Conservation (phyloP, 2,329 filamentous ascomycete species). For the Fusarium metavorans region DNA sequence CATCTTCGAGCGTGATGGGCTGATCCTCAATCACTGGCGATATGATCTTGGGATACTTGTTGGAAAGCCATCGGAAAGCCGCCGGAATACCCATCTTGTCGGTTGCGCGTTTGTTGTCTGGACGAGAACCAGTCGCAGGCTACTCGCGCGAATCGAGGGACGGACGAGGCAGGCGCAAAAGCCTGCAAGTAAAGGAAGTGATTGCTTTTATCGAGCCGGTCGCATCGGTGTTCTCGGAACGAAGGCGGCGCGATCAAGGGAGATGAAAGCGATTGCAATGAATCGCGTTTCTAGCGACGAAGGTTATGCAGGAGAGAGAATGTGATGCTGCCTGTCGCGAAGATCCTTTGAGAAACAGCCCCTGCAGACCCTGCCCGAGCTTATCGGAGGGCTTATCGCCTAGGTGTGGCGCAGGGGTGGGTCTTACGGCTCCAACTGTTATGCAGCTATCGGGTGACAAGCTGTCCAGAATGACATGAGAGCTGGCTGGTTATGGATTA, state of each 20-base stretch:
- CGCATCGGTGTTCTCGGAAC: slow-evolving; percentile 8
- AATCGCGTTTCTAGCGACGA: slow-evolving; percentile 3
- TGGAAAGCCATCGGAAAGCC: slow-evolving; percentile 95
- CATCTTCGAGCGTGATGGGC: slow-evolving; percentile 83
- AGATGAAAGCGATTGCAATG: not conserved
- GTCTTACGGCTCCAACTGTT: slow-evolving; percentile 10
- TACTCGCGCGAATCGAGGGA: slow-evolving; percentile 14
- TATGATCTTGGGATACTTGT: slow-evolving; percentile 98
- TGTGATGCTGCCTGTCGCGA: slow-evolving; percentile 23
- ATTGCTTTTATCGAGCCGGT: not conserved
- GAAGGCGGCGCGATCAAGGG: not conserved
- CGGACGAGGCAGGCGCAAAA: slow-evolving; percentile 8
- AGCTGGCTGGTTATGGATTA: slow-evolving; percentile 1
- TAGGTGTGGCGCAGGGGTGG: slow-evolving; percentile 1
- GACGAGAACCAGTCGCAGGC: slow-evolving; percentile 11
- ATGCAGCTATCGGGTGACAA: slow-evolving; percentile 44
- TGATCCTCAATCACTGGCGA: slow-evolving; percentile 89
- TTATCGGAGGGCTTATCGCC: not conserved
- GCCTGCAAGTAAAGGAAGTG: not conserved
- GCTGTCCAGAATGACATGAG: slow-evolving; percentile 36
- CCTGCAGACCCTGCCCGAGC: not conserved
- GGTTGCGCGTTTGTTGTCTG: not conserved
- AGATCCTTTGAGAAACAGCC: slow-evolving; percentile 27
- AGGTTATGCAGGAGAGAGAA: slow-evolving; percentile 11
- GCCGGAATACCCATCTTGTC: slow-evolving; percentile 89